phyloP scores from a whole-genome alignment of 257 asterid species.

The Mitragyna speciosa region DNA sequence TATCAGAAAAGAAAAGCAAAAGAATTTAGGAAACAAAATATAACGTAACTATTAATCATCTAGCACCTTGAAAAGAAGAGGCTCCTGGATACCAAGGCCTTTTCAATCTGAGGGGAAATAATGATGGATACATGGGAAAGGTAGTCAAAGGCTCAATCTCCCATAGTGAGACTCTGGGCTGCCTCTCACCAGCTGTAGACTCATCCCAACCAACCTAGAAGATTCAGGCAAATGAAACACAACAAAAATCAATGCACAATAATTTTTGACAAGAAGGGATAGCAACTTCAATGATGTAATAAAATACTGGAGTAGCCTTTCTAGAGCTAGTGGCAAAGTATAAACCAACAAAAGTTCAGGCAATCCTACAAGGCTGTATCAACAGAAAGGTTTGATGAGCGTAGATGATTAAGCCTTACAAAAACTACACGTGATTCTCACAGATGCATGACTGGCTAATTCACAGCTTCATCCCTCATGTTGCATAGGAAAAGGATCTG shows the following conservation, averaged over 20 bases:
- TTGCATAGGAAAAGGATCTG: neutral
- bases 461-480: neutral
- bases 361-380: neutral
- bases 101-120: slow-evolving; percentile 85
- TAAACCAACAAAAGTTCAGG: neutral
- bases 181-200: slow-evolving; percentile 97
- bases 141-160: slow-evolving; percentile 97
- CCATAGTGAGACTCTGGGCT: slow-evolving; percentile 94
- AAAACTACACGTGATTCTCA: neutral
- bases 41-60: neutral
- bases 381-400: neutral
- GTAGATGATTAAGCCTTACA: neutral
- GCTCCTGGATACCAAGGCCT: slow-evolving; percentile 98
- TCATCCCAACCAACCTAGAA: slow-evolving; percentile 98
- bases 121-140: slow-evolving; percentile 92
- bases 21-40: neutral
- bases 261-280: neutral
- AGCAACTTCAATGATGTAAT: neutral
- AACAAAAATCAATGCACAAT: neutral
- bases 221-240: slow-evolving; percentile 11
- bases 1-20: slow-evolving; percentile 4
- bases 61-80: slow-evolving; percentile 81
- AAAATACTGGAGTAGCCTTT: neutral
- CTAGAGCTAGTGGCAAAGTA: neutral
- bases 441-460: neutral